A percentile compares a stretch with the other conserved stretches of the same genome.
These are phyloP conservation scores for Zalaria obscura DNA, from an alignment of 2,329 filamentous ascomycete genomes.

Conservation along the genomic window DNA sequence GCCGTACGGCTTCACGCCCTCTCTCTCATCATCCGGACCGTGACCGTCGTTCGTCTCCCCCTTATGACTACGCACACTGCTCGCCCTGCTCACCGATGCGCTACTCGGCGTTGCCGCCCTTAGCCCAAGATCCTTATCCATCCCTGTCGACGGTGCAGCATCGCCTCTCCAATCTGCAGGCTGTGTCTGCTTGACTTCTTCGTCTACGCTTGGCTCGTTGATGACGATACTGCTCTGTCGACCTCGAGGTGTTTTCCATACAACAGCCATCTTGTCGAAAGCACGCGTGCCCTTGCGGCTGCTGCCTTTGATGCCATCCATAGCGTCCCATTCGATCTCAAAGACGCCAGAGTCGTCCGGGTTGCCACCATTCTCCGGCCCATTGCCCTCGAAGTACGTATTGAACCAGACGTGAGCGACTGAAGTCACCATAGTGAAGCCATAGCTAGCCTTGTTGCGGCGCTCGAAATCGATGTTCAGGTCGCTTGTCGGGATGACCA, in stretches of 20 bases:
- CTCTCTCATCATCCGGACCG: constrained; percentile 1
- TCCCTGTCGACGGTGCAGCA: constrained; percentile 21
- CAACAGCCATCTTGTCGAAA: constrained; percentile 68
- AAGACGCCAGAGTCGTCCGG: constrained; percentile 58
- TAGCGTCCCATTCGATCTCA: constrained; percentile 57
- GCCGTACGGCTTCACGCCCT: constrained; percentile 1
- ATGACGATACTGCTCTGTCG: constrained; percentile 32
- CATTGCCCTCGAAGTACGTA: constrained; percentile 73
- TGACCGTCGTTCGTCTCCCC: constrained; percentile 1
- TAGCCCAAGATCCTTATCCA: constrained; percentile 54
- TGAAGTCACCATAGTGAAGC: constrained; percentile 76
- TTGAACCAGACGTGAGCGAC: constrained; percentile 98
- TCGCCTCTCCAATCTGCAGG: constrained; percentile 63
- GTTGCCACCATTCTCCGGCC: constrained; percentile 51
- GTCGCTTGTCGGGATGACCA: constrained; percentile 68
- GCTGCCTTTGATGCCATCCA: constrained; percentile 93
- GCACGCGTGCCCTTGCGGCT: constrained; percentile 67
- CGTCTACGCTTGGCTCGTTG: constrained; percentile 49
- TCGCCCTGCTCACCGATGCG: constrained; percentile 55
- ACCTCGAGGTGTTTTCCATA: constrained; percentile 49
- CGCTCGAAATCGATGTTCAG: constrained; percentile 84
- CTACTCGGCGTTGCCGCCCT: constrained; percentile 51
- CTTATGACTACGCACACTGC: constrained; percentile 14
- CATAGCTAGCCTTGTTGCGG: constrained; percentile 62
- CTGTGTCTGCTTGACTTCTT: constrained; percentile 54